Conservation (phyloP, 2,329 filamentous ascomycete species). For the Zasmidium angulare region DNA sequence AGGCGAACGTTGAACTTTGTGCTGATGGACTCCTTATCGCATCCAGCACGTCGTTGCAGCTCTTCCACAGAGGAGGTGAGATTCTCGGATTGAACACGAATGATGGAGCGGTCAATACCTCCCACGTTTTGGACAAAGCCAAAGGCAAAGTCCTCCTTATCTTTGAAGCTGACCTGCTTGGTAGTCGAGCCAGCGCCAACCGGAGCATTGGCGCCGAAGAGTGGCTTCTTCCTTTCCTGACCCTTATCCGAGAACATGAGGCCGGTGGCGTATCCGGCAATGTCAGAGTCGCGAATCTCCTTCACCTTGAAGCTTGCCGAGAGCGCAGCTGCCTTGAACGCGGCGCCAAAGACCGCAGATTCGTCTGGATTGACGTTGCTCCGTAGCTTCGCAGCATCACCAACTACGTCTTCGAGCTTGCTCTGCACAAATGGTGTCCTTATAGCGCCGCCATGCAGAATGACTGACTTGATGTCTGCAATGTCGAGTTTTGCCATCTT, state of each 20-base stretch:
- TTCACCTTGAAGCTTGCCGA: conserved; percentile 97
- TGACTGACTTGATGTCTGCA: conserved; percentile 79
- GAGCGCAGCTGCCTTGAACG: conserved; percentile 87
- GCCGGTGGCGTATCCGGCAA: conserved; percentile 68
- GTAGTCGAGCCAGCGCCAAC: conserved; percentile 60
- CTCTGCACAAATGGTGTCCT: conserved; percentile 94
- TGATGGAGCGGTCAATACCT: conserved; percentile 61
- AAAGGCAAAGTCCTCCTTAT: conserved; percentile 77
- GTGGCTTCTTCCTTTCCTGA: conserved; percentile 71
- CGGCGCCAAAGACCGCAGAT: conserved; percentile 91
- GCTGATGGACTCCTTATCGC: conserved; percentile 71
- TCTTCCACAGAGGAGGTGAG: conserved; percentile 78
- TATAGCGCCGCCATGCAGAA: conserved; percentile 86
- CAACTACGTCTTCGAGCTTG: conserved; percentile 73
- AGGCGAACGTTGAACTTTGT: conserved; percentile 78
- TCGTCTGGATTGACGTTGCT: conserved; percentile 97
- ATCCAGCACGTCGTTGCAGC: conserved; percentile 76
- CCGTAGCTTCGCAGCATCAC: conserved; percentile 74
- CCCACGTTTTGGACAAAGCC: conserved; percentile 73
- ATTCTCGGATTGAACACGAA: conserved; percentile 72
- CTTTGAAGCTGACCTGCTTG: conserved; percentile 83
- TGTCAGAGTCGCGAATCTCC: conserved; percentile 85
- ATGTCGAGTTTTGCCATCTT: conserved; percentile 70
- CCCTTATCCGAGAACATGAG: conserved; percentile 69
- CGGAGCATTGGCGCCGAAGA: conserved; percentile 77